phyloP scores from a whole-genome alignment of 2,329 filamentous ascomycete species.

The Penicillium sp. region DNA sequence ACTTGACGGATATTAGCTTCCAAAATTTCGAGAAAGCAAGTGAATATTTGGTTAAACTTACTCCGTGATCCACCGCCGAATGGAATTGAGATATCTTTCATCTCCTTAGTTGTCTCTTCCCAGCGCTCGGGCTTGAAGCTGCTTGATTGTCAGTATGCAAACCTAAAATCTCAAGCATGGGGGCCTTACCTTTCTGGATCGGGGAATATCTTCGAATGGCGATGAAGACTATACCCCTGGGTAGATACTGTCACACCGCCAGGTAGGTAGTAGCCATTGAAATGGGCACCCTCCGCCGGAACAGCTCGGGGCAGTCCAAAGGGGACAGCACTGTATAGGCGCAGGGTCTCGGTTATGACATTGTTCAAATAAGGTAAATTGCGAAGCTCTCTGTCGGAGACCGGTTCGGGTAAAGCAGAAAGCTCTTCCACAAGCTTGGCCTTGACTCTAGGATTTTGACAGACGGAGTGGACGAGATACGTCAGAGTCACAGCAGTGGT shows the following conservation, averaged over 20 bases:
- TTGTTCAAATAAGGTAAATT: slow-evolving; percentile 31
- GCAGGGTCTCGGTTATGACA: slow-evolving; percentile 40
- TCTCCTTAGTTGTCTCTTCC: slow-evolving; percentile 35
- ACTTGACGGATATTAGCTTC: slow-evolving; percentile 34
- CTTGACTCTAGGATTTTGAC: slow-evolving; percentile 16
- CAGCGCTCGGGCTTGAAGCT: slow-evolving; percentile 34
- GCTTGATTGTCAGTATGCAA: neutral
- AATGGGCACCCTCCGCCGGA: slow-evolving; percentile 43
- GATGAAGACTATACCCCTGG: slow-evolving; percentile 61
- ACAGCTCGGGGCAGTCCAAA: slow-evolving; percentile 44
- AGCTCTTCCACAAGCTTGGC: slow-evolving; percentile 27
- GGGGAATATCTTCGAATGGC: slow-evolving; percentile 55
- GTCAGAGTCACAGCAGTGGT: slow-evolving; percentile 58
- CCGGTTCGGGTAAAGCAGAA: slow-evolving; percentile 14
- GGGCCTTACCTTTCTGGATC: slow-evolving; percentile 55
- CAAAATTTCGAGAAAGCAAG: neutral
- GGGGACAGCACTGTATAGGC: slow-evolving; percentile 45
- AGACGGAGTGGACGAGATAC: slow-evolving; percentile 40
- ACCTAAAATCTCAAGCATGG: neutral
- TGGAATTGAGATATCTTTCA: slow-evolving; percentile 66
- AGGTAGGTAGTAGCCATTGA: slow-evolving; percentile 52
- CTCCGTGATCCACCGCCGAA: slow-evolving; percentile 70
- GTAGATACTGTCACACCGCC: slow-evolving; percentile 58
- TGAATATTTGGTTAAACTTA: slow-evolving; percentile 16
- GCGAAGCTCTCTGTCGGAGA: slow-evolving; percentile 50